phyloP scores from a whole-genome alignment of 495 filamentous ascomycete genomes.

The Podospora pseudopauciseta region DNA sequence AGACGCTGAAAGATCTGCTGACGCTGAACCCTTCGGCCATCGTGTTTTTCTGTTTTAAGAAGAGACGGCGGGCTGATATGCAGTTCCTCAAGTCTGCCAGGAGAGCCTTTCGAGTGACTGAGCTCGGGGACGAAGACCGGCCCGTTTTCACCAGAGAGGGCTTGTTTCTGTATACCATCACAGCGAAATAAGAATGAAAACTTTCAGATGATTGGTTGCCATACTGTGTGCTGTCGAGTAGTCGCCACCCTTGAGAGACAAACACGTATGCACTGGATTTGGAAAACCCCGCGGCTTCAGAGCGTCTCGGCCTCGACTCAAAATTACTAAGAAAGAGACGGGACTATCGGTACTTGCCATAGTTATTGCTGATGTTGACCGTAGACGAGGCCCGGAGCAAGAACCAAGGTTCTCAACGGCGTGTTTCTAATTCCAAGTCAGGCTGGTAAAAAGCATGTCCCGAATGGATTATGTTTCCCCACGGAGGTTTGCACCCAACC shows the following conservation, averaged over 20 bases:
- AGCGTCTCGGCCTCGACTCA: no score
- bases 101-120: conserved; percentile 60
- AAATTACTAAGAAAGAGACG: neutral
- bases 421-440: neutral
- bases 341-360: neutral
- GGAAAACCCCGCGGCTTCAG: no score
- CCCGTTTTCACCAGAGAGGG: conserved; percentile 56
- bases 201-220: neutral
- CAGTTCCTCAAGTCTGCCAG: conserved; percentile 65
- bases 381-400: neutral
- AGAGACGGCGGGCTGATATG: conserved; percentile 71
- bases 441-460: neutral
- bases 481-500: neutral
- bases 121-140: conserved; percentile 61
- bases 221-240: neutral
- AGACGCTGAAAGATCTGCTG: conserved; percentile 67
- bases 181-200: conserved; percentile 14
- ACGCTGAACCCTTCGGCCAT: conserved; percentile 52
- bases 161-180: conserved; percentile 62
- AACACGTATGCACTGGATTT: neutral
- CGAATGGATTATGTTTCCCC: neutral
- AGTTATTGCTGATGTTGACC: neutral
- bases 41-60: conserved; percentile 95
- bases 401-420: no score
- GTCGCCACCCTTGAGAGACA: neutral